phyloP scores from a whole-genome alignment of 805 yeast species.

The Sugiyamaella qingdaonensis region DNA sequence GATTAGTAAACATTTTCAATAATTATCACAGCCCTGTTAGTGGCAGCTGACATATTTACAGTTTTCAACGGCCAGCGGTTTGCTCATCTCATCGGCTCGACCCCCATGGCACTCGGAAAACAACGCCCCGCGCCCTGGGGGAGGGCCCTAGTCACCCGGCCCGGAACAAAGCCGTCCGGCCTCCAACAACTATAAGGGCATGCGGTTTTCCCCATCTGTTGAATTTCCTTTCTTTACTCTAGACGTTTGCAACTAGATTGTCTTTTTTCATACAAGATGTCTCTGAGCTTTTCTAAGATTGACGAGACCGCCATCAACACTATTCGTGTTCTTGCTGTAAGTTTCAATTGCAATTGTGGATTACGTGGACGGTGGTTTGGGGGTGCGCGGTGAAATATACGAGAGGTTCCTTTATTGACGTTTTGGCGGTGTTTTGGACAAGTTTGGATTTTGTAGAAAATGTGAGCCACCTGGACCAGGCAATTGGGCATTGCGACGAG shows the following conservation, averaged over 20 bases:
- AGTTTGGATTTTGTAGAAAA: too few relatives aligned
- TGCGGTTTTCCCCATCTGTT: background rate
- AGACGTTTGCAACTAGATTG: background rate
- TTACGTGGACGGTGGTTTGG: too few relatives aligned
- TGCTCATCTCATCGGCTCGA: too few relatives aligned
- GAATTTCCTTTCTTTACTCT: background rate
- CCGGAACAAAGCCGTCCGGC: constrained; percentile 3
- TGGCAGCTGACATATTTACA: too few relatives aligned
- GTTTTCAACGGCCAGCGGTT: too few relatives aligned
- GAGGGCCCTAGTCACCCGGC: background rate
- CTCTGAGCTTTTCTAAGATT: constrained; percentile 42
- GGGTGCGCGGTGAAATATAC: too few relatives aligned
- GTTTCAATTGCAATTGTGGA: constrained; percentile 15
- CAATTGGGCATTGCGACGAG: too few relatives aligned
- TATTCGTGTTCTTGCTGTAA: constrained; percentile 76
- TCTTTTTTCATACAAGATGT: constrained; percentile 7
- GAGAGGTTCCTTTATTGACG: too few relatives aligned
- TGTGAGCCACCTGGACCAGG: too few relatives aligned
- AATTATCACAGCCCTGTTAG: too few relatives aligned
- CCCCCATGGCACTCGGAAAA: background rate
- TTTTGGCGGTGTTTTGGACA: too few relatives aligned
- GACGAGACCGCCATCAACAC: constrained; percentile 79
- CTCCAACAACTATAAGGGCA: constrained; percentile 1
- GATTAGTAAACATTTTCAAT: too few relatives aligned
- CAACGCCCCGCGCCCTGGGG: background rate